phyloP scores from a whole-genome alignment of 176 grass and related monocot genomes.

The Rhynchospora pubera region DNA sequence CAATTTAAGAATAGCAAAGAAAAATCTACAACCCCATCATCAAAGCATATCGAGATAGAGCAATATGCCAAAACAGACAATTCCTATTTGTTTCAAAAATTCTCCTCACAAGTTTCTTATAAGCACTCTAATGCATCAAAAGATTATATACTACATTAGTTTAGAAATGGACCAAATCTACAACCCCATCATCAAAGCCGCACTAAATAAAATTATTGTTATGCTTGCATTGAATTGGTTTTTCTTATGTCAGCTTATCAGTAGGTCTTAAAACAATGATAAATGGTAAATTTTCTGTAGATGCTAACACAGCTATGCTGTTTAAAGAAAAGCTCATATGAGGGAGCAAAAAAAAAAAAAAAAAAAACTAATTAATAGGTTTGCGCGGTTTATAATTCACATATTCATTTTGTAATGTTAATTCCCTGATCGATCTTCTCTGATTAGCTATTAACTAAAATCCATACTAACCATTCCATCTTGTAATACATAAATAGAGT shows the following conservation, averaged over 20 bases:
- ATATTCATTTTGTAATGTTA: background rate
- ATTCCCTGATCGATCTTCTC: background rate
- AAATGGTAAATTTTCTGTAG: background rate
- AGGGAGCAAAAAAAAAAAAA: background rate
- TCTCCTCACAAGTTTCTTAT: no score
- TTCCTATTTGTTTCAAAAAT: no score
- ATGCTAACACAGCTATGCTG: background rate
- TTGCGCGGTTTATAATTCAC: background rate
- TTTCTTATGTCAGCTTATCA: background rate
- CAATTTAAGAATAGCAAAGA: background rate
- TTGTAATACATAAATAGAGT: background rate
- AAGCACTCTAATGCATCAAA: no score
- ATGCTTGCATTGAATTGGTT: background rate
- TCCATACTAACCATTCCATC: background rate
- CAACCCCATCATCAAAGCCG: no score
- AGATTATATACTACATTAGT: background rate
- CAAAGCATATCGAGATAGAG: background rate
- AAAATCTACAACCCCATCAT: background rate
- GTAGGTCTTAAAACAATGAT: background rate
- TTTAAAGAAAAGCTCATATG: background rate
- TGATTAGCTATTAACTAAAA: background rate
- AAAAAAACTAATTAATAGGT: no score
- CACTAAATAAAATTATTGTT: background rate
- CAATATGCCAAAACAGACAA: background rate
- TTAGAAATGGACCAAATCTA: no score